Evolutionary conservation across 2,329 filamentous ascomycete species (phyloP).

Genomic region (Coniochaeta sp.): DNA sequence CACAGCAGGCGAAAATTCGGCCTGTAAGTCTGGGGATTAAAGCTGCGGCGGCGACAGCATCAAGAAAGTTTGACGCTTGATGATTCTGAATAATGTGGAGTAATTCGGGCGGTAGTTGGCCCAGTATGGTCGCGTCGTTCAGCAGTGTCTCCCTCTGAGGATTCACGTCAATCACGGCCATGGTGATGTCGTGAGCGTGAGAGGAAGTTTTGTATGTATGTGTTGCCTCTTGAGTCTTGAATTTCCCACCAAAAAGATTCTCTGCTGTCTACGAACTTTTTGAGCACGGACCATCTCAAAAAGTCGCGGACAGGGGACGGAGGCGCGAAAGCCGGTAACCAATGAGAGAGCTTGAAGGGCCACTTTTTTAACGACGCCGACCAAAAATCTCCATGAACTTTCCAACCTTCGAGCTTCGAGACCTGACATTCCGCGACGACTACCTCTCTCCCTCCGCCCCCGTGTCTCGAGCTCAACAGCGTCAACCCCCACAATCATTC

Average conservation of each 20-base stretch:
- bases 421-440: neutral
- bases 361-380: conserved; percentile 3
- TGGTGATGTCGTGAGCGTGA: conserved; percentile 28
- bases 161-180: conserved; percentile 50
- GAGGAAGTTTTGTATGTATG: conserved; percentile 8
- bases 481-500: conserved; percentile 9
- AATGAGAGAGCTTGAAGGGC: neutral
- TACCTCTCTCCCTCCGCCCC: neutral
- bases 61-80: conserved; percentile 59
- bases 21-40: conserved; percentile 66
- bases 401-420: conserved; percentile 1
- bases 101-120: conserved; percentile 63
- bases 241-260: conserved; percentile 11
- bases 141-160: conserved; percentile 49
- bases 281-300: conserved; percentile 3
- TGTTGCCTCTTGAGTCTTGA: conserved; percentile 2
- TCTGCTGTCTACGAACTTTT: neutral
- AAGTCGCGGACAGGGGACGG: neutral
- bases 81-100: conserved; percentile 58
- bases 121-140: conserved; percentile 43
- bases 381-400: conserved; percentile 7
- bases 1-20: conserved; percentile 66
- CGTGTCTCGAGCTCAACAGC: neutral
- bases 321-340: neutral
- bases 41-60: conserved; percentile 62